Evolutionary conservation across 345 rosid genomes (phyloP).

Genomic region (Hevea brasiliensis): DNA sequence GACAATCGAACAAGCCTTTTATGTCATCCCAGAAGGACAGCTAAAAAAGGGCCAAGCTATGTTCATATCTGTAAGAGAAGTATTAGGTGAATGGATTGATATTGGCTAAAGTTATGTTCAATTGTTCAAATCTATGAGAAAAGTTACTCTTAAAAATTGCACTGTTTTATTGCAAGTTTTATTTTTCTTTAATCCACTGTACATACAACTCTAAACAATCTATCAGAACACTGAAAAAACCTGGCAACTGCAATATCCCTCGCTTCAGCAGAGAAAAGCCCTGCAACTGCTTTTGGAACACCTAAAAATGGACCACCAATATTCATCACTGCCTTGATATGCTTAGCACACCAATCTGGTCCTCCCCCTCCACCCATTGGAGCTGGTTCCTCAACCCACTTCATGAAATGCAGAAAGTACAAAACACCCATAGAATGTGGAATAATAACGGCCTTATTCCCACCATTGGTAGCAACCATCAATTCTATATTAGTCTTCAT

Average conservation of each 20-base stretch:
- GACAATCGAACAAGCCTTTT: neutral
- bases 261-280: constrained; percentile 95
- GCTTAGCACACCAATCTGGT: constrained; percentile 87
- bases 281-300: constrained; percentile 83
- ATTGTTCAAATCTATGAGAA: neutral
- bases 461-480: constrained; percentile 82
- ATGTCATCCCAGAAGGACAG: neutral
- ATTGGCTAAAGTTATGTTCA: neutral
- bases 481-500: constrained; percentile 78
- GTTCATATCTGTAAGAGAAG: no score
- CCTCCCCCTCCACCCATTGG: constrained; percentile 99
- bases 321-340: constrained; percentile 90
- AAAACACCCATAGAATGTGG: constrained; percentile 99
- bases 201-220: neutral
- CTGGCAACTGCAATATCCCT: constrained; percentile 94
- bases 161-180: constrained; percentile 3
- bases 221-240: constrained; percentile 34
- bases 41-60: neutral
- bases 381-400: constrained; percentile 99
- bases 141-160: neutral
- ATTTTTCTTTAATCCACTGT: neutral
- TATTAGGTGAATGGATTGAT: neutral
- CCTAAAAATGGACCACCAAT: constrained; percentile 96
- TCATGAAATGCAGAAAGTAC: constrained; percentile 93
- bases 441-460: constrained; percentile 77